Evolutionary conservation across 805 yeast species (phyloP), one percentile per base, ranked within the genome.

Genomic region (Clavispora asparagi): DNA sequence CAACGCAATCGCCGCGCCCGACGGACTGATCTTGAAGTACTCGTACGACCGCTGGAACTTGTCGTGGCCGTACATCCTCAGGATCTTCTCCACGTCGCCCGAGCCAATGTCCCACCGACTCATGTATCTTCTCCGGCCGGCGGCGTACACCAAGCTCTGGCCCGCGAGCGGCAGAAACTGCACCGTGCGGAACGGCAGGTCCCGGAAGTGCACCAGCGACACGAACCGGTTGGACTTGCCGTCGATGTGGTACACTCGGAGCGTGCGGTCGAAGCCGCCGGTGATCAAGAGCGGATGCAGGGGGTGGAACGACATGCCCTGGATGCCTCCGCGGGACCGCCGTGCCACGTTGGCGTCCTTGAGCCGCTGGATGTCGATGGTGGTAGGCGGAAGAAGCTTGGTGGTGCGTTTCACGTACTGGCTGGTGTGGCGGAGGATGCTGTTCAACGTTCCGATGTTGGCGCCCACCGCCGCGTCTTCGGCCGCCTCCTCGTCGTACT

Each of bases 61-160:
- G 60, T 88, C 96, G 59, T 91, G 96, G 4, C 99, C 99, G 62
- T 91, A 92, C 75, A 92, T 68, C 65, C 97, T 80, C 44, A 87
- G 80, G 36, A 94, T 81, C 67, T 91, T 94, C 54, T 90, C 96
- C 39, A 90, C 81, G 16, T 71, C 74, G 11, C 92, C 90, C 1
- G 77, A 69, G 44, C 64, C 62, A 42, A 94, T 72, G 64, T 90
- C 91, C 96, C 98, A 91, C 41, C 89, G 83, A 67, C 86, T 88
- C 88, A 94, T 83, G 62, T 84, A 91, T 47, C 87, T 77, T 70
- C 99, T 81, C 68, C 97, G 81, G 49, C 98, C 99, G 50, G 86
- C 96, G 2, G 95, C 87, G 60, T 80, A 84, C 9, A 92, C 81
- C 55, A 74, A 70, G 59, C 71, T 76, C 39, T 50, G 45, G 51